These are phyloP conservation scores for Globisporangium yorkense DNA, from an alignment of 352 stramenopile genomes.

Conservation along the genomic window DNA sequence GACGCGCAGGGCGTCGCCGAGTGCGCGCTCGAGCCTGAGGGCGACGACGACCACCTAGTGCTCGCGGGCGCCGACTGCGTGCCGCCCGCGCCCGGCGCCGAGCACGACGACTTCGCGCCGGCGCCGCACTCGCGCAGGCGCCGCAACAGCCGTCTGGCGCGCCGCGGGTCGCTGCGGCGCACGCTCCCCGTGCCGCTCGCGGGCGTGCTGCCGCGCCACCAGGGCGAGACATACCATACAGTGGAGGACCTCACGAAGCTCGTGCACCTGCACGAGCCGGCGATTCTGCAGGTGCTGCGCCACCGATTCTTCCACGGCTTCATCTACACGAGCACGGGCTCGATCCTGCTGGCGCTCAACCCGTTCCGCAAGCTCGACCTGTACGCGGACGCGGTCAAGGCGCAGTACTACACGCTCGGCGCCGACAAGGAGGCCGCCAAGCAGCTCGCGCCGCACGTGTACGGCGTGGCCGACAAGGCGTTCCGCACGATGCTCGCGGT, in stretches of 20 bases:
- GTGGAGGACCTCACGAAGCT: slow-evolving; percentile 89
- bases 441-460: slow-evolving; percentile 77
- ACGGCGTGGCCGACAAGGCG: slow-evolving; percentile 74
- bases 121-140: slow-evolving; percentile 25
- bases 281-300: slow-evolving; percentile 86
- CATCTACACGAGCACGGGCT: slow-evolving; percentile 88
- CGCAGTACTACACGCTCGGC: slow-evolving; percentile 56
- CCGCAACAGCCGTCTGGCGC: slow-evolving; percentile 28
- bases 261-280: slow-evolving; percentile 86
- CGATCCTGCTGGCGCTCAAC: slow-evolving; percentile 83
- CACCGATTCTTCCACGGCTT: slow-evolving; percentile 77
- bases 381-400: slow-evolving; percentile 68
- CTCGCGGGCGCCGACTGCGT: slow-evolving; percentile 17
- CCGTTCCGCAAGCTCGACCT: slow-evolving; percentile 67
- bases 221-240: slow-evolving; percentile 49
- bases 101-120: slow-evolving; percentile 34
- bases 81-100: slow-evolving; percentile 1
- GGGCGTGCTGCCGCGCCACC: slow-evolving; percentile 51
- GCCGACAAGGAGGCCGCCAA: slow-evolving; percentile 50
- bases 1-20: slow-evolving; percentile 33
- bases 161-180: slow-evolving; percentile 34
- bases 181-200: slow-evolving; percentile 27
- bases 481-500: slow-evolving; percentile 82
- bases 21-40: slow-evolving; percentile 49
- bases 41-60: slow-evolving; percentile 26